These are phyloP conservation scores for Diaporthe caulivora DNA, from an alignment of 2,329 filamentous ascomycete species.

Conservation along the genomic window DNA sequence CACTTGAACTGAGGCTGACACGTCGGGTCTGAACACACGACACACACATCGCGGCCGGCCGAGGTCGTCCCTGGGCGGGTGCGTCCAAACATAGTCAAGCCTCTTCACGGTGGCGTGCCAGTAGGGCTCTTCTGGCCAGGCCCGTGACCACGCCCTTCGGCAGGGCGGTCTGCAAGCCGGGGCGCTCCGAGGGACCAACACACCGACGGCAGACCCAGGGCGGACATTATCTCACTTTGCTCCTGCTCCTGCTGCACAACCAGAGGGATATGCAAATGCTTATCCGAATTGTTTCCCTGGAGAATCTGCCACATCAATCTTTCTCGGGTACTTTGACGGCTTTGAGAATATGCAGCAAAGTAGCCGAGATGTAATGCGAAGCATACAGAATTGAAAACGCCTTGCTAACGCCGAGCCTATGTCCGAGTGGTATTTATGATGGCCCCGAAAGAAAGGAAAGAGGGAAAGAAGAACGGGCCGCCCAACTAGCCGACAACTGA, in stretches of 20 bases:
- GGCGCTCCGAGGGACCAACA: not conserved
- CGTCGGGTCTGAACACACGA: not conserved
- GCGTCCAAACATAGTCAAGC: conserved; percentile 6
- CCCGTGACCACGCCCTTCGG: conserved; percentile 10
- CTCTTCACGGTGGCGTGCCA: conserved; percentile 18
- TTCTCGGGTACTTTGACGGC: not conserved
- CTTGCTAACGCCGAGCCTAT: not conserved
- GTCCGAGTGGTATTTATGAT: conserved; percentile 11
- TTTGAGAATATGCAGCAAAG: not conserved
- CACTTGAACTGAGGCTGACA: conserved; percentile 10
- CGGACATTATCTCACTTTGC: not conserved
- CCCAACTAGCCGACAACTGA: not conserved
- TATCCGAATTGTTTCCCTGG: not conserved
- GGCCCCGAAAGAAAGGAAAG: not conserved
- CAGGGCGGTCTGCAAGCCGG: conserved; percentile 21
- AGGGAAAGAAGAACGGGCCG: not conserved
- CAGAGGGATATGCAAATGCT: not conserved
- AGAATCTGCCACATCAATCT: not conserved
- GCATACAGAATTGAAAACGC: not conserved
- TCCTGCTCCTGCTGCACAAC: not conserved
- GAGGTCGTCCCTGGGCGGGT: not conserved
- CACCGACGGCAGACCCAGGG: not conserved
- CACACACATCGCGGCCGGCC: not conserved
- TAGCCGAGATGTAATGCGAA: not conserved
- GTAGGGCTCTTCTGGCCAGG: not conserved